Percentiles rank a stretch among this genome's conserved stretches.
These are phyloP conservation scores for Capsella bursapastoris DNA, from an alignment of 345 rosid species.

Conservation along the genomic window DNA sequence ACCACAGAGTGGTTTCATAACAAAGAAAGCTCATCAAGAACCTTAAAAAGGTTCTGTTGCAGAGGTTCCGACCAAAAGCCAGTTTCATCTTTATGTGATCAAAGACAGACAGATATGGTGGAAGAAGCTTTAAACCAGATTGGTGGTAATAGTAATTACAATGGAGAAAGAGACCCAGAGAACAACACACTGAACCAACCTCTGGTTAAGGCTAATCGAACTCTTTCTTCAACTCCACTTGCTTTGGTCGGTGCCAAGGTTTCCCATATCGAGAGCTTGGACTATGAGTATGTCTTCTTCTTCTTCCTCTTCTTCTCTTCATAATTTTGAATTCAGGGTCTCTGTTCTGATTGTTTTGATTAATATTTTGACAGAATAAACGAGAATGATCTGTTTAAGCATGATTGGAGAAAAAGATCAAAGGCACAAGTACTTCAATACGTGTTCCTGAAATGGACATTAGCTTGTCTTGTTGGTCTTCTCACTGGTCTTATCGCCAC, in stretches of 20 bases:
- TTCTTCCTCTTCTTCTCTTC: conserved; percentile 3
- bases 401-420: conserved; percentile 96
- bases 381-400: conserved; percentile 92
- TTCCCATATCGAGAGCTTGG: conserved; percentile 86
- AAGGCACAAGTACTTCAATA: conserved; percentile 80
- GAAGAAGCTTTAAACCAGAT: conserved; percentile 41
- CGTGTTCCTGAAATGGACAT: conserved; percentile 76
- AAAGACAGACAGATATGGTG: conserved; percentile 54
- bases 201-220: conserved; percentile 73
- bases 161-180: conserved; percentile 67
- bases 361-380: conserved; percentile 63
- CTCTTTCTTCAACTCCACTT: conserved; percentile 75
- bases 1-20: conserved; percentile 26
- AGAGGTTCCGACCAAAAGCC: conserved; percentile 43
- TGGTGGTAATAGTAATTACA: conserved; percentile 36
- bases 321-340: not conserved
- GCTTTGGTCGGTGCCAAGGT: conserved; percentile 91
- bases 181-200: conserved; percentile 65
- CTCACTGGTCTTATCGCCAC: conserved; percentile 85
- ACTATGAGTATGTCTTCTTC: conserved; percentile 69
- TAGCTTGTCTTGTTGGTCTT: conserved; percentile 84
- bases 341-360: not conserved
- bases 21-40: conserved; percentile 36
- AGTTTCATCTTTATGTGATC: conserved; percentile 27
- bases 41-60: conserved; percentile 43